Base-by-base conservation (phyloP, 2,329 filamentous ascomycete genomes). In the Teratosphaeria pseudoeucalypti region DNA sequence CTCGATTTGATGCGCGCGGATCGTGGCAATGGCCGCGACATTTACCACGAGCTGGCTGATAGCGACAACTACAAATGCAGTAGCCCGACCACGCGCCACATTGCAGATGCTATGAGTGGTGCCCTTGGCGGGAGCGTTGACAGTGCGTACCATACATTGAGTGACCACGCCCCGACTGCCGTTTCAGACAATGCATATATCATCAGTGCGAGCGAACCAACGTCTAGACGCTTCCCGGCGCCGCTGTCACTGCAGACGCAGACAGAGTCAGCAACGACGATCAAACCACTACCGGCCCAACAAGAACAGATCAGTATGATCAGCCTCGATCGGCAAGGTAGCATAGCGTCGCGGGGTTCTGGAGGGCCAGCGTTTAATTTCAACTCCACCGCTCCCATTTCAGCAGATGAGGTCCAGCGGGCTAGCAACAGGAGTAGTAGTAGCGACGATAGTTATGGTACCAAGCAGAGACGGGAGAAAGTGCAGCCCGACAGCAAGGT, bases 261-360 rank as follows among this genome's bases (percentile, higher is more conserved):
- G 27, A n/a, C 34, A 32, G 53, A 54, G 34, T 32, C 27, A 32
- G 53, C 53, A 27, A 54, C 16, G 19, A n/a, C 57, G 10, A 57
- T 65, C 14, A 60, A 64, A 29, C 58, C 64, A 32, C 61, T 64
- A 3, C 55, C 58, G 11, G 66, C 59, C 58, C 68, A 70, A 52
- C 57, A 63, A 10, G 47, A 66, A 7, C 61, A 66, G 52, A 64
- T 58, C 43, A 10, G 9, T 43, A 47, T 56, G 19, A 65, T 62
- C 39, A 64, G 66, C 2, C 55, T 69, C 34, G 66, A 64, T 2
- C 66, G 67, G 65, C 56, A 95, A 95, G 91, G 96, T 91, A 2
- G 91, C 91, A 1, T 61, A n/a, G 58, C 58, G 6, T 91, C 87
- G 23, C 88, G 92, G 71, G 91, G 90, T n/a, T 91, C 96, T 70